Evolutionary conservation across 352 stramenopile genomes (phyloP), one percentile per base, ranked within the genome.

Genomic region (Globisporangium nunn): DNA sequence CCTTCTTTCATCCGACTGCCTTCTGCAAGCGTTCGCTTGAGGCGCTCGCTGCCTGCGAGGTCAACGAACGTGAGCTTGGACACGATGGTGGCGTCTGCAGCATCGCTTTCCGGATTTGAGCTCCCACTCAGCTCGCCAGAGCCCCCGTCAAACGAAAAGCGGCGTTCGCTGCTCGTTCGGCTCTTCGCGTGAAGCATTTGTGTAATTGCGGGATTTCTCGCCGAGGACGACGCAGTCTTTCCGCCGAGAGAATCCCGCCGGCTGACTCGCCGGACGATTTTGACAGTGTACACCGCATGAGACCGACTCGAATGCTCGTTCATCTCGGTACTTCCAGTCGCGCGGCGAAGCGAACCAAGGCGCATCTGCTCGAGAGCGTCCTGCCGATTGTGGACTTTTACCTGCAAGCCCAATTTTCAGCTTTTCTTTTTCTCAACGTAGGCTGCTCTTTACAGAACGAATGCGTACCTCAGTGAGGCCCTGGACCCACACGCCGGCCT

Each of bases 41-140:
- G 54, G n/a, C 85, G 67, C 52, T 95, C 85, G 43, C 85, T 95
- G 12, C 85, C 85, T 33, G 85, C 85, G 10, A 95, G 68, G 67
- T 95, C 85, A 15, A 95, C 85, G 55, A 95, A 95, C 1, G 85
- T 95, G 14, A 95, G 70, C 52, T 93, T 95, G 3, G 85, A 92
- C 8, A 89, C 70, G 40, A 84, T 58, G 1, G 61, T 81, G 6
- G 63, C 60, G 66, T 86, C 59, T 58, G 67, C 44, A 58, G 70
- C 50, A 39, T 62, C 48, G 47, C 62, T 54, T n/a, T 54, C 59
- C 14, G 53, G 55, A 55, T 12, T 45, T 11, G 37, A 15, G 39
- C 63, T 56, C 30, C 53, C 52, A 50, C 6, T 54, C 17, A 61
- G 49, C 10, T 46, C 39, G 5, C 33, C 43, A 10, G 43, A 28